Evolutionary conservation across 495 filamentous ascomycete genomes (phyloP).

Genomic region (Cladorrhinum samala): DNA sequence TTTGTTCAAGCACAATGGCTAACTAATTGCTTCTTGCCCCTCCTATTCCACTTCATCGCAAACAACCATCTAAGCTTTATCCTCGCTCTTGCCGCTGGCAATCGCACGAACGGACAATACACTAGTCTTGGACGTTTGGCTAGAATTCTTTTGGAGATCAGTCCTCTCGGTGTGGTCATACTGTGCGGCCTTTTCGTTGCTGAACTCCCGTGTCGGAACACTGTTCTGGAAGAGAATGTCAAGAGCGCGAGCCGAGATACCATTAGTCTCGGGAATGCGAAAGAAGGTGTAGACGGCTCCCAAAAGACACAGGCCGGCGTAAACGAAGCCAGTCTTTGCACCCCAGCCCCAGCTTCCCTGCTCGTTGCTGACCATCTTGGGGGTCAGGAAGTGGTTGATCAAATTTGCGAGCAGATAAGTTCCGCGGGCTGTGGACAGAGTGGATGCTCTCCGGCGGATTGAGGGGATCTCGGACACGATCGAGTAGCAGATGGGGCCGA

Average conservation of each 20-base stretch:
- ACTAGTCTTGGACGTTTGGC: neutral
- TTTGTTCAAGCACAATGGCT: neutral
- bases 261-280: slow-evolving; percentile 39
- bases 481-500: slow-evolving; percentile 55
- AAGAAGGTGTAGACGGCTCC: slow-evolving; percentile 38
- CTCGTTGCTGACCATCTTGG: slow-evolving; percentile 41
- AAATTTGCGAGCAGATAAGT: slow-evolving; percentile 47
- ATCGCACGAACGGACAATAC: neutral
- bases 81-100: neutral
- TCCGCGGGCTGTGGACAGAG: slow-evolving; percentile 51
- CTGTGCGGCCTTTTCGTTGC: slow-evolving; percentile 4
- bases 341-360: slow-evolving; percentile 50
- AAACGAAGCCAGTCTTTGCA: slow-evolving; percentile 49
- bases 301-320: slow-evolving; percentile 45
- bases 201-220: slow-evolving; percentile 44
- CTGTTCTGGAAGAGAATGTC: slow-evolving; percentile 52
- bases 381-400: slow-evolving; percentile 40
- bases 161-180: neutral
- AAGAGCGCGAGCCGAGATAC: slow-evolving; percentile 49
- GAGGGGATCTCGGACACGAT: slow-evolving; percentile 55
- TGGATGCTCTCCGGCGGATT: slow-evolving; percentile 47
- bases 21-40: neutral
- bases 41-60: neutral
- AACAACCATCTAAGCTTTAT: neutral
- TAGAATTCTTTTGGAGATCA: neutral